phyloP scores from a whole-genome alignment of 2,329 filamentous ascomycete genomes.

The Ilyonectria robusta region DNA sequence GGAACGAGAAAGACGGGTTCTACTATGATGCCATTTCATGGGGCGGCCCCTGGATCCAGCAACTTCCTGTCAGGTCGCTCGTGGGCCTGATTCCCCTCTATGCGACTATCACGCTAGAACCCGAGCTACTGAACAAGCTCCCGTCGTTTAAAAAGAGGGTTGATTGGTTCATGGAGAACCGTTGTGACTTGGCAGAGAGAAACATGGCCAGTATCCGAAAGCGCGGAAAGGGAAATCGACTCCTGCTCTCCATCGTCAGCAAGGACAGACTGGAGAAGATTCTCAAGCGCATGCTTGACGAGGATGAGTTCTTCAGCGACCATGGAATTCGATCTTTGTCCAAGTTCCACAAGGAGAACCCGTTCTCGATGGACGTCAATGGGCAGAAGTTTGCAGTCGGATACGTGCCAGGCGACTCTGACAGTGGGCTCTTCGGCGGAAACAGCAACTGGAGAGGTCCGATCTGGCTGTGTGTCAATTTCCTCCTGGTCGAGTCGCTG shows the following conservation, averaged over 20 bases:
- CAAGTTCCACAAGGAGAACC: conserved; percentile 90
- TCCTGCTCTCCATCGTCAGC: conserved; percentile 91
- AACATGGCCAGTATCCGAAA: conserved; percentile 96
- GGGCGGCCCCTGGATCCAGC: conserved; percentile 93
- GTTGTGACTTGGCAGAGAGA: conserved; percentile 87
- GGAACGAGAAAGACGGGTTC: conserved; percentile 97
- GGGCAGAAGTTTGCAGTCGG: conserved; percentile 89
- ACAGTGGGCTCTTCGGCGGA: conserved; percentile 93
- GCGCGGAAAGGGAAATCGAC: conserved; percentile 89
- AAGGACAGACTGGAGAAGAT: conserved; percentile 94
- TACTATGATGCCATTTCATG: conserved; percentile 99
- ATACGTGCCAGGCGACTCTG: conserved; percentile 95
- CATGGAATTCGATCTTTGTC: conserved; percentile 94
- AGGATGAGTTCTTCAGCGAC: conserved; percentile 91
- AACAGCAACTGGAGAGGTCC: conserved; percentile 99
- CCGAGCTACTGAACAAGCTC: conserved; percentile 91
- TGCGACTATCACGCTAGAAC: conserved; percentile 91
- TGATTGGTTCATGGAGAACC: conserved; percentile 94
- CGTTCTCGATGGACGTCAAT: conserved; percentile 96
- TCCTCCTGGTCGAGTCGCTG: conserved; percentile 93
- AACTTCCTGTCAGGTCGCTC: conserved; percentile 91
- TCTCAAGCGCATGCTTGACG: conserved; percentile 90
- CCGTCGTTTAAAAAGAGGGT: conserved; percentile 94
- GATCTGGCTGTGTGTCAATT: conserved; percentile 97
- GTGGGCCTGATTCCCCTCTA: conserved; percentile 96